Evolutionary conservation across 768 basidiomycete species (phyloP).

Genomic region (Amanita jacksonii): DNA sequence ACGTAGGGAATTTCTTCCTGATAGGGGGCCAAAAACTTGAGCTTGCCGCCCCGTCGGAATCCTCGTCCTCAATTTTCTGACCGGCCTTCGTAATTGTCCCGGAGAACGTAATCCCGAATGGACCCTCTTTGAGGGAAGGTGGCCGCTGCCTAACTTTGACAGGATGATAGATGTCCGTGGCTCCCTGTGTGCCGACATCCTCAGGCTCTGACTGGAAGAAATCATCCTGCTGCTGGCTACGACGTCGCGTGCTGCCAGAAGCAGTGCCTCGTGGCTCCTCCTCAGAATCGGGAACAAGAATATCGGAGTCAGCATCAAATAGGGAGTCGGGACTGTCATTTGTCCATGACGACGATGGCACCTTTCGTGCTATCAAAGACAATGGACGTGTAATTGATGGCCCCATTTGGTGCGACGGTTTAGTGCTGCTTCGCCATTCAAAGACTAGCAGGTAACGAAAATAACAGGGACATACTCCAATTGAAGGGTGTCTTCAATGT

Average conservation of each 20-base stretch:
- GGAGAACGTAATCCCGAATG: slow-evolving; percentile 19
- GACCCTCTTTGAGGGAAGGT: slow-evolving; percentile 19
- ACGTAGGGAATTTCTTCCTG: slow-evolving; percentile 9
- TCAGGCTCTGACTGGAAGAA: slow-evolving; percentile 7
- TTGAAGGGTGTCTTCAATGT: background rate
- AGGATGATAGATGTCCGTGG: no score
- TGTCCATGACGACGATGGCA: background rate
- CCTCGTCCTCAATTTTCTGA: background rate
- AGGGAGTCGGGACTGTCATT: slow-evolving; percentile 6
- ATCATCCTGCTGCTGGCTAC: background rate
- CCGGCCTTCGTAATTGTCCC: slow-evolving; percentile 9
- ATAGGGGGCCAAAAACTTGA: slow-evolving; percentile 19
- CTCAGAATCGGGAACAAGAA: slow-evolving; percentile 2
- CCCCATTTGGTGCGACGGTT: background rate
- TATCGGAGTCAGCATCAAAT: slow-evolving; percentile 5
- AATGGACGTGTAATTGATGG: no score
- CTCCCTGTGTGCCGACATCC: background rate
- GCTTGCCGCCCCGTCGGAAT: slow-evolving; percentile 12
- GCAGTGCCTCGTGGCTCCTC: background rate
- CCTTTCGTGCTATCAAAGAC: background rate
- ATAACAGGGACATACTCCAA: background rate
- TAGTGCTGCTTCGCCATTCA: background rate
- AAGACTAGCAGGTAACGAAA: background rate
- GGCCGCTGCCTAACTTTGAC: slow-evolving; percentile 9
- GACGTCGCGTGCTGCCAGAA: background rate